Percentiles rank a stretch among this genome's conserved stretches.
Conservation (phyloP, 495 filamentous ascomycete species). For the Annulohypoxylon moriforme region DNA sequence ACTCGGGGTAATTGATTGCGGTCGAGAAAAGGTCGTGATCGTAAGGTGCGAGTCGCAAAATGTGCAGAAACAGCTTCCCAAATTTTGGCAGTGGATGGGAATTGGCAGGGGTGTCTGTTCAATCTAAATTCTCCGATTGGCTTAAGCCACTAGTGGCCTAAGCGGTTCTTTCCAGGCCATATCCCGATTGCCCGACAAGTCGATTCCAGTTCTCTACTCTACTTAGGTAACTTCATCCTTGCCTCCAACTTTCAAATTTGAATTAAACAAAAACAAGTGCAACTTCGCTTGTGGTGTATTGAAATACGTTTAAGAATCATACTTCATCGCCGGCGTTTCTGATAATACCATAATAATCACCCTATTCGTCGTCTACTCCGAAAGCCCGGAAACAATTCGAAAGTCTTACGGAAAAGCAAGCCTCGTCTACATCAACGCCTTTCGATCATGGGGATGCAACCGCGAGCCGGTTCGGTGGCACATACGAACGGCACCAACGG, state of each 20-base stretch:
- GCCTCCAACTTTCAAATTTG: conserved; percentile 13
- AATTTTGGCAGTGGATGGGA: conserved; percentile 30
- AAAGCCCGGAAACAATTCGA: conserved; percentile 6
- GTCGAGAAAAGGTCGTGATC: conserved; percentile 14
- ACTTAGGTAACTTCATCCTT: conserved; percentile 17
- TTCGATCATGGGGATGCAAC: conserved; percentile 45
- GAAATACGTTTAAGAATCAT: background rate
- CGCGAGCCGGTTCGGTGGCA: conserved; percentile 40
- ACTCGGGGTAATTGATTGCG: background rate
- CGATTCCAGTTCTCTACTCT: conserved; percentile 14
- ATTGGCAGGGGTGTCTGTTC: conserved; percentile 13
- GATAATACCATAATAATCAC: background rate
- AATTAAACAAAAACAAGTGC: conserved; percentile 18
- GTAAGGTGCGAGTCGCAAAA: conserved; percentile 23
- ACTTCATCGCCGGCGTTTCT: background rate
- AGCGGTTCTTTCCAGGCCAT: conserved; percentile 4
- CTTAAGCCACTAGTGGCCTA: conserved; percentile 10
- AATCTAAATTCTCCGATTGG: conserved; percentile 40
- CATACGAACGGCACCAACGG: conserved; percentile 26
- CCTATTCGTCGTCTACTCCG: background rate
- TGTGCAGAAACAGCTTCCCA: conserved; percentile 11
- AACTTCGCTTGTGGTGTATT: conserved; percentile 1
- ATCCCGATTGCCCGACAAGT: conserved; percentile 32
- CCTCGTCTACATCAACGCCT: conserved; percentile 6
- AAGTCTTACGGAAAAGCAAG: background rate